These are phyloP conservation scores for Nicotiana paniculata DNA, from an alignment of 257 asterid species.

Conservation along the genomic window DNA sequence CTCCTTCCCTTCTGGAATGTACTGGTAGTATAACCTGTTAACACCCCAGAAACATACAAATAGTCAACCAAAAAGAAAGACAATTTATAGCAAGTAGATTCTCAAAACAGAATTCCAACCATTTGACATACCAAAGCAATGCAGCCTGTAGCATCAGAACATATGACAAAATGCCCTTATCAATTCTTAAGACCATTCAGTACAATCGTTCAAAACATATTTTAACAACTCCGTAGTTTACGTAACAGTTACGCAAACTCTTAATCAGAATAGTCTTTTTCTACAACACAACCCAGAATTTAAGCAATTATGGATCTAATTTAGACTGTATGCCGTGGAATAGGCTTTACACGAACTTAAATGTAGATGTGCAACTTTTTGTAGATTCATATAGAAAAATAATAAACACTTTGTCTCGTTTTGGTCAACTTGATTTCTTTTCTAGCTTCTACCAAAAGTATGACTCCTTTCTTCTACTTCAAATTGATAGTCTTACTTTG, in stretches of 20 bases:
- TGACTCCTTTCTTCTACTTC: background rate
- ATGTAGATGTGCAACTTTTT: background rate
- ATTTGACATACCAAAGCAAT: background rate
- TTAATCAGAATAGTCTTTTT: background rate
- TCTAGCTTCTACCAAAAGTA: background rate
- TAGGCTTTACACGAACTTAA: background rate
- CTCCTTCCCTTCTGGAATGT: slow-evolving; percentile 89
- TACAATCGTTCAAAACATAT: background rate
- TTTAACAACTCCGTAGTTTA: background rate
- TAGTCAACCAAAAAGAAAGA: background rate
- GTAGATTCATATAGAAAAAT: background rate
- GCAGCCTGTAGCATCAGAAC: background rate
- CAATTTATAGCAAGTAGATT: background rate
- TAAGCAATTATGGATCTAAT: background rate
- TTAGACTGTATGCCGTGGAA: background rate
- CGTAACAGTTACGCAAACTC: background rate
- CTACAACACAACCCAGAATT: background rate
- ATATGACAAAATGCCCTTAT: background rate
- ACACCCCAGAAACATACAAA: background rate
- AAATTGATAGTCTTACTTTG: background rate
- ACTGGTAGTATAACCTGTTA: slow-evolving; percentile 76
- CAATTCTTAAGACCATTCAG: background rate
- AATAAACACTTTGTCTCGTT: background rate
- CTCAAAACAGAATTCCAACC: background rate
- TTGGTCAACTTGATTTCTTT: background rate